Percentiles rank a stretch among this genome's conserved stretches.
phyloP scores from a whole-genome alignment of 371 early-diverging fungal genomes.

The Rhizomucor pusillus region DNA sequence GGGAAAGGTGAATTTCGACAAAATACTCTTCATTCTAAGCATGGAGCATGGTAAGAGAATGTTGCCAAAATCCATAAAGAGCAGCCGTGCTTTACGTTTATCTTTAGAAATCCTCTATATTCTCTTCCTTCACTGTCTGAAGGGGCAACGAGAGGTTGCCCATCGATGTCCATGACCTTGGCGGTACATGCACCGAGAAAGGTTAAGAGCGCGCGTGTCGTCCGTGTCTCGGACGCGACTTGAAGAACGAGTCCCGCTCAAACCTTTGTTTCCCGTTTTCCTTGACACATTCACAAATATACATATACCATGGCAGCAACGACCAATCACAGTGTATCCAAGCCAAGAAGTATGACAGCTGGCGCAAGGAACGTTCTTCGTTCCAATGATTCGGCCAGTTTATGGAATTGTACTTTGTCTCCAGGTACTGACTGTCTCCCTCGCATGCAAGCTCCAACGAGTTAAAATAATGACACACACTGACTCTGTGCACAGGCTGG shows the following conservation, averaged over 20 bases:
- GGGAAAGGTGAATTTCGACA: constrained; percentile 23
- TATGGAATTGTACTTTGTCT: constrained; percentile 92
- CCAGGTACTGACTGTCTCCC: constrained; percentile 52
- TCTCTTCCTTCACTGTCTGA: constrained; percentile 20
- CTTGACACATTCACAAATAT: constrained; percentile 3
- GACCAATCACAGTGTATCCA: constrained; percentile 28
- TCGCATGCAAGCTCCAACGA: too few species aligned
- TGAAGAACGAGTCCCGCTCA: constrained; percentile 1
- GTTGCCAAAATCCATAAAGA: not conserved
- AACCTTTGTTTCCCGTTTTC: constrained; percentile 13
- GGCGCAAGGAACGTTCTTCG: constrained; percentile 89
- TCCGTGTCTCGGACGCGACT: constrained; percentile 8
- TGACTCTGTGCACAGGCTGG: constrained; percentile 68
- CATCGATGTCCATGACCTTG: constrained; percentile 2
- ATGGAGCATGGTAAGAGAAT: not conserved
- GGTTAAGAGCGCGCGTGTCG: not conserved
- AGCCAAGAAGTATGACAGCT: constrained; percentile 83
- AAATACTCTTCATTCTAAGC: constrained; percentile 23
- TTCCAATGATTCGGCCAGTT: constrained; percentile 85
- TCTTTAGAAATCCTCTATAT: constrained; percentile 36
- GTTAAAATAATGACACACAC: not conserved
- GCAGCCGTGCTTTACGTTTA: constrained; percentile 23
- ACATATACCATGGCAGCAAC: constrained; percentile 16
- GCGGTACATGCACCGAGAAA: constrained; percentile 37
- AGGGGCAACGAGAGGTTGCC: too few species aligned